These are phyloP conservation scores for Aphanomyces invadans DNA, from an alignment of 352 stramenopile species.

Conservation along the genomic window DNA sequence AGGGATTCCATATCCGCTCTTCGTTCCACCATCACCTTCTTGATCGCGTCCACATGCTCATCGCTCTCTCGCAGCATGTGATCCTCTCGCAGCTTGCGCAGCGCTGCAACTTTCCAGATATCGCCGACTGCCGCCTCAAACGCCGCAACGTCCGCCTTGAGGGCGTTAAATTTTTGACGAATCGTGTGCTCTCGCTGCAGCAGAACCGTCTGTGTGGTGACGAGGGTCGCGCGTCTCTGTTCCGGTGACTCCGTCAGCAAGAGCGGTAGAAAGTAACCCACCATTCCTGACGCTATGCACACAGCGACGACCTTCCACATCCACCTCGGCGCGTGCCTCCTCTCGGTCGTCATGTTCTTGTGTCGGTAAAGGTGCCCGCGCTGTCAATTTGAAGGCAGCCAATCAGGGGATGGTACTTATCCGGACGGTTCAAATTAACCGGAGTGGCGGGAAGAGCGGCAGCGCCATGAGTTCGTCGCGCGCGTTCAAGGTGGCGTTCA, in stretches of 20 bases:
- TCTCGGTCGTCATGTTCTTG: neutral
- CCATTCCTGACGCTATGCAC: neutral
- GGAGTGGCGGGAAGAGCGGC: neutral
- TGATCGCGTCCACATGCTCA: conserved; percentile 12
- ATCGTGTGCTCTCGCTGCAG: neutral
- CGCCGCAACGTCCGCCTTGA: conserved; percentile 6
- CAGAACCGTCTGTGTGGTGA: neutral
- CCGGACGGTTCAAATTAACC: conserved; percentile 4
- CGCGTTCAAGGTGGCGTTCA: conserved; percentile 33
- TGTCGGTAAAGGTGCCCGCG: neutral
- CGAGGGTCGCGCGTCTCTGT: conserved; percentile 2
- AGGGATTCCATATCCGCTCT: conserved; percentile 1
- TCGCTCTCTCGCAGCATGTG: conserved; percentile 2
- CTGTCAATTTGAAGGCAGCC: conserved; percentile 11
- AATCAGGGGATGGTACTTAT: conserved; percentile 10
- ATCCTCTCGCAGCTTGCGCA: conserved; percentile 21
- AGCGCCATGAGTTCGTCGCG: neutral
- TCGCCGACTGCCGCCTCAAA: conserved; percentile 1
- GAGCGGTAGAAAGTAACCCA: neutral
- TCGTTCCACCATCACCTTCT: conserved; percentile 1
- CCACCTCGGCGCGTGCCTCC: neutral
- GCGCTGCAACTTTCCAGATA: conserved; percentile 7
- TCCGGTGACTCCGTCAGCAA: conserved; percentile 13
- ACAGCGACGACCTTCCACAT: conserved; percentile 13
- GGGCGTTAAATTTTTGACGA: neutral